phyloP scores from a whole-genome alignment of 2,329 filamentous ascomycete genomes.

The Pseudogymnoascus sp. region DNA sequence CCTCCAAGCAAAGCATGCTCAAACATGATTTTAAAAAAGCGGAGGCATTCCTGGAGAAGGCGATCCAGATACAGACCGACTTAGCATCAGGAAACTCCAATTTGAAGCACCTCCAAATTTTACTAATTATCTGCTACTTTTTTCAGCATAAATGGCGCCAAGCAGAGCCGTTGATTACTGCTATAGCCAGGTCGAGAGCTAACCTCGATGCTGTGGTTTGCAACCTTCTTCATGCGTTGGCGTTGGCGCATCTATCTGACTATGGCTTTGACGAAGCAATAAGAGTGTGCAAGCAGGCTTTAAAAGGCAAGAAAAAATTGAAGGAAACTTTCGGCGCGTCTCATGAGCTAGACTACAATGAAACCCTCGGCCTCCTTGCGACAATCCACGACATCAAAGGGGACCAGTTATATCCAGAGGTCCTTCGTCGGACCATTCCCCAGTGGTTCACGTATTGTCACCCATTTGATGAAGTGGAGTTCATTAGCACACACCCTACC shows the following conservation, averaged over 20 bases:
- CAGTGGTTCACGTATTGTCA: conserved; percentile 7
- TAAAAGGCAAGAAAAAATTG: conserved; percentile 20
- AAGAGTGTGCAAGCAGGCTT: conserved; percentile 17
- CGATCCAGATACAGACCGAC: conserved; percentile 10
- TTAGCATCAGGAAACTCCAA: conserved; percentile 7
- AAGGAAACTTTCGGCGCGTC: conserved; percentile 11
- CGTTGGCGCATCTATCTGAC: conserved; percentile 18
- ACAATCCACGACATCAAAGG: conserved; percentile 21
- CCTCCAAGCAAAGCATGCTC: conserved; percentile 20
- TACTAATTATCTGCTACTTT: conserved; percentile 21
- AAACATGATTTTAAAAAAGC: conserved; percentile 19
- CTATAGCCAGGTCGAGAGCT: conserved; percentile 13
- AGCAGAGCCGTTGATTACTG: conserved; percentile 17
- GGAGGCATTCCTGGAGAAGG: conserved; percentile 19
- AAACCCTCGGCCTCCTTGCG: conserved; percentile 20
- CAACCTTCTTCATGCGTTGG: conserved; percentile 20
- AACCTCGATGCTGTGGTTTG: conserved; percentile 16
- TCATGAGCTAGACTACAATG: conserved; percentile 14
- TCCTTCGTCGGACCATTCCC: conserved; percentile 14
- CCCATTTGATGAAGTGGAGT: conserved; percentile 9
- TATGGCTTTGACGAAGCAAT: conserved; percentile 21
- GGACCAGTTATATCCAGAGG: conserved; percentile 20
- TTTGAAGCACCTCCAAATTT: conserved; percentile 16
- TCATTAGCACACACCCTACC: conserved; percentile 10
- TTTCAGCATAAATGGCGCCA: conserved; percentile 18